These are phyloP conservation scores for Miamiensis avidus DNA, from an alignment of 169 alveolate genomes.

Conservation along the genomic window DNA sequence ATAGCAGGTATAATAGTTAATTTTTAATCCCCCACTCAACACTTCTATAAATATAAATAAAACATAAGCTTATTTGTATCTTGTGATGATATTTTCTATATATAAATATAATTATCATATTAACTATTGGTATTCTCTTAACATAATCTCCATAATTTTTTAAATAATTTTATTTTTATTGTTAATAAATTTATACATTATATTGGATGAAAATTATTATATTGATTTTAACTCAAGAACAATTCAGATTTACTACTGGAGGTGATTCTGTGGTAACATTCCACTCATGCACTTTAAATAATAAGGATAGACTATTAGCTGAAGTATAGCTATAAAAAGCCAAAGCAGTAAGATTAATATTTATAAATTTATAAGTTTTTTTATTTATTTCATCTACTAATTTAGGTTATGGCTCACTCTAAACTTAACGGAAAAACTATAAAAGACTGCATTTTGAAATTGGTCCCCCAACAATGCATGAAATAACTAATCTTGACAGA, in stretches of 20 bases:
- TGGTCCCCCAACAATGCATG: background rate
- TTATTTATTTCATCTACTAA: background rate
- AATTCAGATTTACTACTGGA: background rate
- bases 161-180: too few species aligned
- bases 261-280: background rate
- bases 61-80: too few species aligned
- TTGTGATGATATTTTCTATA: too few species aligned
- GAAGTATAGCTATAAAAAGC: background rate
- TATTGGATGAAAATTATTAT: too few species aligned
- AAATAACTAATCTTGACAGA: background rate
- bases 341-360: background rate
- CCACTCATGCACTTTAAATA: too few species aligned
- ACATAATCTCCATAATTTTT: too few species aligned
- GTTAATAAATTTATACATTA: too few species aligned
- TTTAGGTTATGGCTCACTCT: background rate
- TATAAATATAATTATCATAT: too few species aligned
- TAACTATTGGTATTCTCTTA: too few species aligned
- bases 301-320: background rate
- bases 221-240: background rate
- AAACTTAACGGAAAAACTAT: background rate
- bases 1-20: background rate
- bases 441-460: background rate
- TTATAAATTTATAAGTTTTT: too few species aligned
- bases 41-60: too few species aligned
- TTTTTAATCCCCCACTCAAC: too few species aligned